Evolutionary conservation across 2,329 filamentous ascomycete species (phyloP).

Genomic region (Calonectria leucothoes): DNA sequence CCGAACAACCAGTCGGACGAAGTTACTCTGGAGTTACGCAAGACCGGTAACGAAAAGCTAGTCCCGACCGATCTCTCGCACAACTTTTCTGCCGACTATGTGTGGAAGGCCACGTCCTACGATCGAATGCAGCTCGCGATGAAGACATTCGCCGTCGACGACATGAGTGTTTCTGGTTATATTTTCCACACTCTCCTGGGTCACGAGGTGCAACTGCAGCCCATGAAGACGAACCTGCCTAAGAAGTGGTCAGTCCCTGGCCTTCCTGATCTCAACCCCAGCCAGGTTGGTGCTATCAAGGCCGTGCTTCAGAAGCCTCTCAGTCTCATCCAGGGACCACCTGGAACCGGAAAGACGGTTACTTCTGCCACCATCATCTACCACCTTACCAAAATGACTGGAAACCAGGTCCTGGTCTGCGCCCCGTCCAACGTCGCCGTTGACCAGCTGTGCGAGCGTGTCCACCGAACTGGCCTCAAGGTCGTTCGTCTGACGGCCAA

Average conservation of each 20-base stretch:
- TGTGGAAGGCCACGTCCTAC: conserved; percentile 99
- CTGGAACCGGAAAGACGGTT: conserved; percentile 97
- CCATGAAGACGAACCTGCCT: conserved; percentile 94
- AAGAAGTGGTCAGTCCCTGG: conserved; percentile 97
- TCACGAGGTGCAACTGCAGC: conserved; percentile 92
- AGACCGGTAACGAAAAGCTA: conserved; percentile 94
- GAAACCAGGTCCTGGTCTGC: conserved; percentile 94
- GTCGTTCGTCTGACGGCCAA: conserved; percentile 98
- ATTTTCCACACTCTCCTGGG: conserved; percentile 98
- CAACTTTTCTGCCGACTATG: conserved; percentile 98
- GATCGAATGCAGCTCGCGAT: conserved; percentile 99
- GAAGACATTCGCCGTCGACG: conserved; percentile 98
- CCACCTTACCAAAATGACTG: conserved; percentile 94
- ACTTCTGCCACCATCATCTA: conserved; percentile 99
- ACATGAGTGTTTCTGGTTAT: conserved; percentile 98
- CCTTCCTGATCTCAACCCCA: conserved; percentile 92
- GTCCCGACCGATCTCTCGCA: conserved; percentile 96
- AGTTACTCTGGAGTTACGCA: conserved; percentile 92
- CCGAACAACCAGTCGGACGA: conserved; percentile 99
- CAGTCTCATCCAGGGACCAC: conserved; percentile 95
- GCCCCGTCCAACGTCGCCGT: conserved; percentile 98
- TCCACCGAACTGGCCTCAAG: conserved; percentile 94
- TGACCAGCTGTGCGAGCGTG: conserved; percentile 96
- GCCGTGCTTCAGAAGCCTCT: conserved; percentile 93
- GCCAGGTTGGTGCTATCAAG: conserved; percentile 96